A percentile compares a stretch with the other conserved stretches of the same genome.
phyloP scores from a whole-genome alignment of 2,329 filamentous ascomycete species.

The Hypoxylon sp. region DNA sequence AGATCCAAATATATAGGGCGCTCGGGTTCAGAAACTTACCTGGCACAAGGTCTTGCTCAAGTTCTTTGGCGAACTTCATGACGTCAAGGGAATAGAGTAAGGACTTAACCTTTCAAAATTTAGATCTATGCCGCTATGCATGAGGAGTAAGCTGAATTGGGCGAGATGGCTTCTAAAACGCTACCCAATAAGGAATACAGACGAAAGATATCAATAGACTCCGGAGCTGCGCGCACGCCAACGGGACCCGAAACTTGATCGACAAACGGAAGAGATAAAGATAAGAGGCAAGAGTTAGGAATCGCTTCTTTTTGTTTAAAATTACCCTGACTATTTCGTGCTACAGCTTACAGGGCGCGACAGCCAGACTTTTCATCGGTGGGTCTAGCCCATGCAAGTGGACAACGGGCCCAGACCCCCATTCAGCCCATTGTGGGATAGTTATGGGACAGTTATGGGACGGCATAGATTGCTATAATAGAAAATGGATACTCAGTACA shows the following conservation, averaged over 20 bases:
- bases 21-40: constrained; percentile 62
- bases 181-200: constrained; percentile 5
- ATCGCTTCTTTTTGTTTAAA: constrained; percentile 10
- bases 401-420: constrained; percentile 16
- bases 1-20: neutral
- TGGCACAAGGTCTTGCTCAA: constrained; percentile 89
- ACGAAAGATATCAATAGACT: constrained; percentile 11
- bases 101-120: constrained; percentile 25
- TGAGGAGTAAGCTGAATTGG: constrained; percentile 27
- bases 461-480: neutral
- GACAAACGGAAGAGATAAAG: constrained; percentile 22
- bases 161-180: neutral
- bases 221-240: constrained; percentile 14
- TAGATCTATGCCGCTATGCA: constrained; percentile 26
- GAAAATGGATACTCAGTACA: constrained; percentile 5
- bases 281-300: neutral
- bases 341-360: constrained; percentile 14
- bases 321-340: constrained; percentile 11
- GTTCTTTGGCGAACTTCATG: constrained; percentile 82
- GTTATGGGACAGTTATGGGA: neutral
- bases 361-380: constrained; percentile 25
- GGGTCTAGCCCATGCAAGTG: constrained; percentile 21
- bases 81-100: constrained; percentile 50
- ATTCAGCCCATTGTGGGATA: constrained; percentile 1
- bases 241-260: constrained; percentile 13